Base-by-base conservation (phyloP, 257 asterid species). In the Lycium ferocissimum region DNA sequence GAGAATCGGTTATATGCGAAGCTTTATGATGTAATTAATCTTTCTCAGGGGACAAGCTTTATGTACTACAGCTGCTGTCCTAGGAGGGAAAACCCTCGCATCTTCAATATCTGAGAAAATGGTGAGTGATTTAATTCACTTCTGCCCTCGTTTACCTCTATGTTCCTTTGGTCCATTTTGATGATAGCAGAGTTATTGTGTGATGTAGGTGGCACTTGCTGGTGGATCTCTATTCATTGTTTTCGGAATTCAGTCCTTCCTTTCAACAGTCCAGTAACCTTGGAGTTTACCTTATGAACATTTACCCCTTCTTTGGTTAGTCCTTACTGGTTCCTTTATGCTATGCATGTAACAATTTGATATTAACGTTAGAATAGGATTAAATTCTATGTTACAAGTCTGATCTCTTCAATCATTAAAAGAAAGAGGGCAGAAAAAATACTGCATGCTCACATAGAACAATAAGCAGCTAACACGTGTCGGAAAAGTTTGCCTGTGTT, bases 81-180 rank as follows among this genome's bases (percentile, higher is more conserved):
- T 97, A 6, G 99, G 99, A 81, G 99, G 99, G 66, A 97, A 97
- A 91, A 94, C 97, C 81, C 89, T 97, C 63, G 99, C 99, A 76
- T 87, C 90, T 73, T 93, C 93, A 90, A 95, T 97, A 89, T 97
- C 99, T 43, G 99, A 95, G 88, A 95, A 89, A 92, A 81, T 92
- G 9, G 98, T 97, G 78, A 89, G 95, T 88, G n/a, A 80, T 33
- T 80, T n/a, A 45, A 35, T 66, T 80, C 59, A 65, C 26, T 49
- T 35, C 45, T 83, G 59, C 26, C 62, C 84, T 22, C 40, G 59
- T 45, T 45, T 80, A 35, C 40, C 66, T 57, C 38, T 22, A 47
- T 70, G 26, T 73, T 83, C 22, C 70, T 62, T 79, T 20, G 63
- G 47, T 66, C 66, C 13, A 14, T 75, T 51, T 15, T 63, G 59